These are phyloP conservation scores for Saitozyma podzolica DNA, from an alignment of 768 basidiomycete species.

Conservation along the genomic window DNA sequence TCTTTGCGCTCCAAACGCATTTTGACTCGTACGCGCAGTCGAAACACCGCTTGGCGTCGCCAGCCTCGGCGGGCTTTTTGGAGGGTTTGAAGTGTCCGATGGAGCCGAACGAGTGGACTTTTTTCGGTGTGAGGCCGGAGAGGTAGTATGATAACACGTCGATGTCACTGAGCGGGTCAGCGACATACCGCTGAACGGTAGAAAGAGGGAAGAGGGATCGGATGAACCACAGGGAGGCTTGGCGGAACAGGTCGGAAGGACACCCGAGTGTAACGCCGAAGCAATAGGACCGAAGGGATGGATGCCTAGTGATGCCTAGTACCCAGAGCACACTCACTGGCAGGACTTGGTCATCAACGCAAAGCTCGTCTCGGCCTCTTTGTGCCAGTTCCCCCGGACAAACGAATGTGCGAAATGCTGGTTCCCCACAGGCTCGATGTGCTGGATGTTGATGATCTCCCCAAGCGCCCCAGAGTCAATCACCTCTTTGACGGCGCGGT, in stretches of 20 bases:
- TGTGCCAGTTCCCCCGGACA: constrained; percentile 79
- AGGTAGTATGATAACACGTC: constrained; percentile 59
- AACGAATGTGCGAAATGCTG: constrained; percentile 88
- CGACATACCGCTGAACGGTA: not conserved
- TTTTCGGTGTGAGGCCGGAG: constrained; percentile 41
- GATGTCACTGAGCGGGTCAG: constrained; percentile 65
- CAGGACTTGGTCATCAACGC: constrained; percentile 86
- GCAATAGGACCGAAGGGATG: no score
- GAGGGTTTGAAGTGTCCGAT: constrained; percentile 76
- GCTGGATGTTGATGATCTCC: constrained; percentile 75
- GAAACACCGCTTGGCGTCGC: constrained; percentile 68
- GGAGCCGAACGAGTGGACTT: constrained; percentile 83
- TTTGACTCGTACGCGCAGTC: constrained; percentile 71
- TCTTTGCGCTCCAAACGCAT: constrained; percentile 85
- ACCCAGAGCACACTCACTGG: constrained; percentile 61
- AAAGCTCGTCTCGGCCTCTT: constrained; percentile 70
- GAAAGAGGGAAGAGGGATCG: not conserved
- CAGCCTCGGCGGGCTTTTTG: constrained; percentile 69
- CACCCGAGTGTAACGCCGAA: no score
- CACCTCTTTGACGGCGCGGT: constrained; percentile 66
- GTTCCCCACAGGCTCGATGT: constrained; percentile 78
- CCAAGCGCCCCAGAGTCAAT: constrained; percentile 72
- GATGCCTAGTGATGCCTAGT: no score
- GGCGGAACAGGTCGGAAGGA: no score
- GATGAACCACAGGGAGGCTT: no score